Base-by-base conservation (phyloP, 1,284 basidiomycete species). In the Fomitopsis palustris region DNA sequence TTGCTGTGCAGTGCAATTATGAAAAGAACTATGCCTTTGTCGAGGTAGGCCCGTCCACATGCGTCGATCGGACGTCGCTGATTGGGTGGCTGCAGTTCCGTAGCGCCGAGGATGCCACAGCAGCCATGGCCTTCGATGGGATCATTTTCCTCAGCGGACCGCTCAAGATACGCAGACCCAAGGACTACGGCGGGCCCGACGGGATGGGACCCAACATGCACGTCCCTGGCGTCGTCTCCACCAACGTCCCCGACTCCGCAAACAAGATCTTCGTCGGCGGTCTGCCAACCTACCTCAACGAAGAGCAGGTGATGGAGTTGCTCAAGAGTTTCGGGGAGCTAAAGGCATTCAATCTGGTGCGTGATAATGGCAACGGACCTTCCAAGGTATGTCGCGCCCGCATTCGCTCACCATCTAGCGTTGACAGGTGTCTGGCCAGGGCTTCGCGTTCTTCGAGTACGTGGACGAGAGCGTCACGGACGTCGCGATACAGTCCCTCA, bases 371-470 rank as follows among this genome's bases (percentile, higher is more conserved):
- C 55, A 92, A 88, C 59, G 92, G 92, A 43, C 78, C 86, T 27
- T 96, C 93, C n/a, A 98, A 97, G 82, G 94, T 91, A 57, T 56
- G 74, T 69, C 27, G 2, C 27, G n/a, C 37, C 6, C 31, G 8
- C 42, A 8, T 7, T 45, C 14, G 19, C 23, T 21, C 27, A 1
- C 10, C 2, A n/a, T 35, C 55, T 29, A 33, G 27, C 47, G 57
- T 6, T 33, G n/a, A 57, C 51, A 54, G 21, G 14, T n/a, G 31
- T 53, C 21, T 33, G 47, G 41, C 23, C 70, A 96, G 92, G 97
- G 97, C 63, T 99, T 98, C 74, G 97, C 97, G 0, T 99, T 98
- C 80, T 97, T 95, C 78, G 97, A 99, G 81, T 99, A 98, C 74
- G 89, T 92, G 59, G 97, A 99, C 72, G 78, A 87, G 12, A 76